Percentiles rank a stretch among this genome's conserved stretches.
Conservation (phyloP, 495 filamentous ascomycete genomes). For the Ramalina peruviana region DNA sequence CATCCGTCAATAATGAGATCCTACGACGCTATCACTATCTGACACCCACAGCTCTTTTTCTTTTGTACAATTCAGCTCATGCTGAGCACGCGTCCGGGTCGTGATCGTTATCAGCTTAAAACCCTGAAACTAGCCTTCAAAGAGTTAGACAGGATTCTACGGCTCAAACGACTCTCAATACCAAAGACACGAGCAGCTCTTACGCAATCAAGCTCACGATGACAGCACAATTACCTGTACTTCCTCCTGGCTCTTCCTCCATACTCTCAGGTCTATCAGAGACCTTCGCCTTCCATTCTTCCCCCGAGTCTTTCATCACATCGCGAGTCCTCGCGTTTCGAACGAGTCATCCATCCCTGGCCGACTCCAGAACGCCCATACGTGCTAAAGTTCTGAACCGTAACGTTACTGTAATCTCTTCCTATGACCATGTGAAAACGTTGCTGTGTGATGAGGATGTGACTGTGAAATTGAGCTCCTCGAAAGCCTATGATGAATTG, state of each 20-base stretch:
- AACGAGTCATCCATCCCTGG: conserved; percentile 1
- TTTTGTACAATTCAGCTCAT: no score
- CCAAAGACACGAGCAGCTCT: no score
- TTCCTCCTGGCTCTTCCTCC: conserved; percentile 9
- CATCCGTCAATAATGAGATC: no score
- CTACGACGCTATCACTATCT: no score
- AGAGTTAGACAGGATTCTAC: no score
- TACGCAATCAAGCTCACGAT: background rate
- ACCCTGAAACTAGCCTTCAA: no score
- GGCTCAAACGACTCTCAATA: no score
- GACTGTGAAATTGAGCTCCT: background rate
- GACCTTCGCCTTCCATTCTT: conserved; percentile 12
- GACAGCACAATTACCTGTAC: conserved; percentile 5
- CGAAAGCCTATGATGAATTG: conserved; percentile 11
- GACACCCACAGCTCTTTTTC: no score
- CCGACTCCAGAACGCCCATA: conserved; percentile 6
- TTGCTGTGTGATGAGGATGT: background rate
- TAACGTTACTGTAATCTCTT: conserved; percentile 13
- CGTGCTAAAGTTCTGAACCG: conserved; percentile 13
- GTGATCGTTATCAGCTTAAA: no score
- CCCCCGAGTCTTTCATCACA: conserved; percentile 13
- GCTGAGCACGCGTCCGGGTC: no score
- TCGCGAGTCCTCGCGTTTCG: conserved; percentile 10
- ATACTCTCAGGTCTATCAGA: conserved; percentile 9
- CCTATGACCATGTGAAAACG: conserved; percentile 7